Conservation (phyloP, 2,329 filamentous ascomycete species). For the Colletotrichum incanum region DNA sequence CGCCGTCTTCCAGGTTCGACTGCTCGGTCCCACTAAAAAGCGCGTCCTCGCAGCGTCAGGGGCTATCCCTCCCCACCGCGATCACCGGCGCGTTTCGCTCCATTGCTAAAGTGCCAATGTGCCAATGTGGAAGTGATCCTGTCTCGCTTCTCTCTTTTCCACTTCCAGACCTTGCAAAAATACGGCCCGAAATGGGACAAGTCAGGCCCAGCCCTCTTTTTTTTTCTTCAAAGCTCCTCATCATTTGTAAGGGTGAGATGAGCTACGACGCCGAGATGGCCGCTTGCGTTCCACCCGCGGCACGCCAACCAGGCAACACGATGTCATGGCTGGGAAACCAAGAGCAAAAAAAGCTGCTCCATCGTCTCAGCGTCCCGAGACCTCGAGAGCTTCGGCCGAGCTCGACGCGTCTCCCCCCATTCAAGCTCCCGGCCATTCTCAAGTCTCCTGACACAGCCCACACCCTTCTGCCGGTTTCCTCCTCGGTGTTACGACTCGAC, state of each 20-base stretch:
- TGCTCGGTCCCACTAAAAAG: conserved; percentile 29
- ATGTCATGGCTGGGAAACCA: conserved; percentile 37
- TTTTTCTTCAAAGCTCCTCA: conserved; percentile 16
- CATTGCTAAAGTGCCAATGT: conserved; percentile 32
- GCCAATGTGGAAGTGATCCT: conserved; percentile 19
- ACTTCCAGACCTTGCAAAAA: conserved; percentile 32
- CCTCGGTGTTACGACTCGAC: conserved; percentile 39
- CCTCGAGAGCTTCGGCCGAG: conserved; percentile 36
- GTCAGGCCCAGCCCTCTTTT: conserved; percentile 33
- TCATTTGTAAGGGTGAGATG: conserved; percentile 19
- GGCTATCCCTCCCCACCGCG: conserved; percentile 12
- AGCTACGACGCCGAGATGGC: conserved; percentile 24
- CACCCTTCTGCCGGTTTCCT: conserved; percentile 12
- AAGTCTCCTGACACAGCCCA: neutral
- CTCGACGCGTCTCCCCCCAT: conserved; percentile 15
- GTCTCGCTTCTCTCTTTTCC: conserved; percentile 31
- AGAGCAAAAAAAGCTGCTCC: conserved; percentile 8
- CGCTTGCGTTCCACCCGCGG: conserved; percentile 31
- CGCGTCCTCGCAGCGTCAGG: conserved; percentile 32
- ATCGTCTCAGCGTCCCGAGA: conserved; percentile 3
- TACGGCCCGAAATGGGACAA: conserved; percentile 21
- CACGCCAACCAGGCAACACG: conserved; percentile 32
- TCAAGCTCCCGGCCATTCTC: neutral
- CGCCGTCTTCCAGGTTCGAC: conserved; percentile 3
- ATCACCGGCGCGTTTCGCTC: conserved; percentile 36